phyloP scores from a whole-genome alignment of 805 yeast genomes.

The Ogataea methylovora region DNA sequence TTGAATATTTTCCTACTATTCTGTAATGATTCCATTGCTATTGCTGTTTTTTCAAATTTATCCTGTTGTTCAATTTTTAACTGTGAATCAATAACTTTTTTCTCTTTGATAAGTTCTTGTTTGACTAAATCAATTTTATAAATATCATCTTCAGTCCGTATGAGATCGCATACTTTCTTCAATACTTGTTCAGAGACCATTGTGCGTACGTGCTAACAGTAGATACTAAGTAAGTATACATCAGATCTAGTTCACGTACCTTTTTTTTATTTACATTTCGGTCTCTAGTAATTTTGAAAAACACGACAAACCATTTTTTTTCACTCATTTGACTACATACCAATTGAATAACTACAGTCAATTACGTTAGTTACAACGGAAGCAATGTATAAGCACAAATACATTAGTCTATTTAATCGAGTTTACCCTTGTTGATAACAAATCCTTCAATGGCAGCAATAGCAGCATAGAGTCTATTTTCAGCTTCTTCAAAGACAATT shows the following conservation, averaged over 20 bases:
- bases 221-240: too few relatives aligned
- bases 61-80: slow-evolving; percentile 61
- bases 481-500: slow-evolving; percentile 91
- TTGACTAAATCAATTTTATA: slow-evolving; percentile 44
- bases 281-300: too few relatives aligned
- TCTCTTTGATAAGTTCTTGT: slow-evolving; percentile 58
- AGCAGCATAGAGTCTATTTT: slow-evolving; percentile 93
- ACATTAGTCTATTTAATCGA: slow-evolving; percentile 7
- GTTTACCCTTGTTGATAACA: slow-evolving; percentile 75
- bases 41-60: slow-evolving; percentile 50
- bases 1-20: slow-evolving; percentile 39
- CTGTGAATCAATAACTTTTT: slow-evolving; percentile 67
- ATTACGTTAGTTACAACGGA: too few relatives aligned
- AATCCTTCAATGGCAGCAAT: slow-evolving; percentile 89
- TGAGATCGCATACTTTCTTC: slow-evolving; percentile 15
- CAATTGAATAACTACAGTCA: too few relatives aligned
- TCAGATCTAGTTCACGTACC: too few relatives aligned
- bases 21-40: slow-evolving; percentile 30
- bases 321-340: too few relatives aligned
- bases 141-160: slow-evolving; percentile 35
- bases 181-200: slow-evolving; percentile 6
- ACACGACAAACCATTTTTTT: too few relatives aligned
- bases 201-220: too few relatives aligned
- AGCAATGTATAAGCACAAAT: too few relatives aligned
- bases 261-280: too few relatives aligned